phyloP scores from a whole-genome alignment of 352 stramenopile species.

The Halophytophthora polymorphica region DNA sequence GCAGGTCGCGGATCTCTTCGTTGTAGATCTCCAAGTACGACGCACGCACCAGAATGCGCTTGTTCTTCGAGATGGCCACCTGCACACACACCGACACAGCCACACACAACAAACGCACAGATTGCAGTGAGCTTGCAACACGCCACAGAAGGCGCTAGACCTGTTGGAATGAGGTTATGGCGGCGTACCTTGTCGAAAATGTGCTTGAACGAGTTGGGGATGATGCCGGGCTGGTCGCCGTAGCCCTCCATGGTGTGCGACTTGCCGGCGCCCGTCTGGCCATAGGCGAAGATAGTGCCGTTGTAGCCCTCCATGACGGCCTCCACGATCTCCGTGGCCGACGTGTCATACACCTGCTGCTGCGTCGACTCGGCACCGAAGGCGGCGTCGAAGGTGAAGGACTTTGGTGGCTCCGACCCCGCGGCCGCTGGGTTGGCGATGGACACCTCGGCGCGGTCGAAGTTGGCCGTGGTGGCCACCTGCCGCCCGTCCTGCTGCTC shows the following conservation, averaged over 20 bases:
- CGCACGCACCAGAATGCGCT: slow-evolving; percentile 94
- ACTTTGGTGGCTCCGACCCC: slow-evolving; percentile 85
- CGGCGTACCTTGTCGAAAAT: slow-evolving; percentile 74
- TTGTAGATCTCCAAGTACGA: slow-evolving; percentile 98
- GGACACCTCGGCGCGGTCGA: slow-evolving; percentile 87
- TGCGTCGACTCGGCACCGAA: slow-evolving; percentile 93
- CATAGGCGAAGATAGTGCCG: slow-evolving; percentile 90
- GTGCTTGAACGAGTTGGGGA: slow-evolving; percentile 90
- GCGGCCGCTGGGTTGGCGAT: slow-evolving; percentile 80
- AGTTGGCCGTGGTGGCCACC: slow-evolving; percentile 81
- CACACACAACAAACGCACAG: too few relatives aligned
- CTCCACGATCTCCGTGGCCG: slow-evolving; percentile 89
- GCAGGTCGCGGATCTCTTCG: slow-evolving; percentile 95
- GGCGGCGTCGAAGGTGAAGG: slow-evolving; percentile 97
- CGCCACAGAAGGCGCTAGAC: neutral
- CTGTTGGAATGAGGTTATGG: too few relatives aligned
- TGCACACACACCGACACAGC: slow-evolving; percentile 1
- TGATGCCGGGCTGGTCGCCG: slow-evolving; percentile 80
- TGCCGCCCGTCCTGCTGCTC: slow-evolving; percentile 92
- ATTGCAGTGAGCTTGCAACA: slow-evolving; percentile 34
- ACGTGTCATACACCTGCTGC: slow-evolving; percentile 92
- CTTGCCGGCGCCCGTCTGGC: slow-evolving; percentile 90
- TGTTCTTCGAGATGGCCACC: slow-evolving; percentile 85
- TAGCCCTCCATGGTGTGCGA: slow-evolving; percentile 88
- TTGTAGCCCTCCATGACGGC: slow-evolving; percentile 92